Base-by-base conservation (phyloP, 2,329 filamentous ascomycete genomes). In the Exophiala sideris region DNA sequence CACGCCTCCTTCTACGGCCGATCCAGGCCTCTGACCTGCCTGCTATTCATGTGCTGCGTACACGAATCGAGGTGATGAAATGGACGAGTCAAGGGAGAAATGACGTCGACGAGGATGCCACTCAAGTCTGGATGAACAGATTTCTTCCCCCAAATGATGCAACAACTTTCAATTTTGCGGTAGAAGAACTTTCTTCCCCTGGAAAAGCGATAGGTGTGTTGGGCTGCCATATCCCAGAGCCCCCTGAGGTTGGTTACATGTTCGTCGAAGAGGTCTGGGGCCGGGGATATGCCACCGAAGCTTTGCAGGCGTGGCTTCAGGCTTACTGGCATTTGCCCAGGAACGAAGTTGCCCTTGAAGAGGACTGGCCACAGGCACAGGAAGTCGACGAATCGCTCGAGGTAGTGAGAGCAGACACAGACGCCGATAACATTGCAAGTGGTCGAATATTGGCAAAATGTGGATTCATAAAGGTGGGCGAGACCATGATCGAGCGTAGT, bases 61-160 rank as follows among this genome's bases (percentile, higher is more conserved):
- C 72, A 11, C 74, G 84, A 64, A 75, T 77, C 3, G 81, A 84
- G 60, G 80, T 85, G 44, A 88, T 88, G 85, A 67, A 68, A 50
- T 84, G 78, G 74, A 84, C 83, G 49, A 50, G 57, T 2, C 59
- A 64, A 59, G 76, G 75, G 53, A 52, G 61, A 7, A 60, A 70
- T 7, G 78, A 85, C 68, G 56, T 63, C 49, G 70, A 76, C 61
- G 45, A 74, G 1, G 73, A 71, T 1, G 72, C 75, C 52, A 79
- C 80, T 8, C 68, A 67, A 54, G 61, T 55, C 20, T 73, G 65
- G 46, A 63, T 82, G 45, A 65, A 66, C 3, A 60, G 58, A 9
- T 75, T 72, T 32, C 65, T 82, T n/a, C 71, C 79, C 1, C 78
- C 77, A 5, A 68, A 76, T 48, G 79, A 85, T 61, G 60, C 64